Conservation (phyloP, 352 stramenopile genomes). For the Phytophthora vignae region DNA sequence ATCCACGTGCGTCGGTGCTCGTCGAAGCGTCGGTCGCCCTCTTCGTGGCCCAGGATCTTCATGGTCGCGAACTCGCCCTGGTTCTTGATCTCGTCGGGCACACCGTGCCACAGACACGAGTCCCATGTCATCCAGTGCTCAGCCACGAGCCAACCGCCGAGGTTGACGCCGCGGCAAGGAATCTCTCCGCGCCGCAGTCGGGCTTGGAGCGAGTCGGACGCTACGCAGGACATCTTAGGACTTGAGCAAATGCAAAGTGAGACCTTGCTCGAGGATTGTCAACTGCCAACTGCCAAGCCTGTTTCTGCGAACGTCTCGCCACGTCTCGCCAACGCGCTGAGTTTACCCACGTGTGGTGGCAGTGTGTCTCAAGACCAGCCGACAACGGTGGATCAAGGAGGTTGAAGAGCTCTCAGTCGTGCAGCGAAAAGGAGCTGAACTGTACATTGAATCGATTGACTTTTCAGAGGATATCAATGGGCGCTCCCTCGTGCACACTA, state of each 20-base stretch:
- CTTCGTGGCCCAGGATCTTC: conserved; percentile 49
- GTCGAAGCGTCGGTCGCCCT: conserved; percentile 47
- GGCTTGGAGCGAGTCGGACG: conserved; percentile 55
- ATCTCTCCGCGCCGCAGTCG: conserved; percentile 66
- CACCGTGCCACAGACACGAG: conserved; percentile 66
- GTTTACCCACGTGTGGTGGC: conserved; percentile 26
- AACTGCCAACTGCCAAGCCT: conserved; percentile 11
- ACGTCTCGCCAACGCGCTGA: neutral
- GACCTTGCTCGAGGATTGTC: conserved; percentile 18
- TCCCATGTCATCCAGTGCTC: conserved; percentile 85
- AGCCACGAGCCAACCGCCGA: conserved; percentile 81
- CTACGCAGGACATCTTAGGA: conserved; percentile 28
- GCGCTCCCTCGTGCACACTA: neutral
- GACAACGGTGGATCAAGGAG: neutral
- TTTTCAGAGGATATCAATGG: conserved; percentile 1
- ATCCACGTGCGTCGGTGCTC: conserved; percentile 76
- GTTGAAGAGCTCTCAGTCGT: neutral
- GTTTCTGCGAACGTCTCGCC: conserved; percentile 16
- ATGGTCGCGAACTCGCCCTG: conserved; percentile 82
- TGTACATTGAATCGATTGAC: conserved; percentile 8
- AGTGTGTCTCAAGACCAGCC: conserved; percentile 32
- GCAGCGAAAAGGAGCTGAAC: neutral
- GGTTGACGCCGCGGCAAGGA: conserved; percentile 69
- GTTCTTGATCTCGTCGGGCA: conserved; percentile 52
- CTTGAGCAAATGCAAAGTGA: conserved; percentile 26